Evolutionary conservation across 768 basidiomycete species (phyloP).

Genomic region (Hygrocybe coccinea): DNA sequence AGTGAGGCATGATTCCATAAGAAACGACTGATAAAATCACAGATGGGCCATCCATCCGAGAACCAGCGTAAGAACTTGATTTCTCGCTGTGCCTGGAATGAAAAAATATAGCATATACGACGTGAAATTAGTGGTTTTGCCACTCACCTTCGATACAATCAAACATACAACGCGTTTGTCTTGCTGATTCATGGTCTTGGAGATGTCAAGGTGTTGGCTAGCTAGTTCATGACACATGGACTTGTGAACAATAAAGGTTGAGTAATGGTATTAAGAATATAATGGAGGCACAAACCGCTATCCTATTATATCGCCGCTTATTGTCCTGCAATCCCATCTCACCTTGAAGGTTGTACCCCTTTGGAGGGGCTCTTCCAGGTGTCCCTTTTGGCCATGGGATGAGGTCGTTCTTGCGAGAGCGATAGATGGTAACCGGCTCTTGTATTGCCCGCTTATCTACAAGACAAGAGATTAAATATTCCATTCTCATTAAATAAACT

Average conservation of each 20-base stretch:
- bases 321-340: neutral
- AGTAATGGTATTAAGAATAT: neutral
- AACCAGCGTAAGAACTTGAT: neutral
- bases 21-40: neutral
- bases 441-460: too few relatives aligned
- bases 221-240: neutral
- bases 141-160: neutral
- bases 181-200: neutral
- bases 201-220: neutral
- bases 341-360: slow-evolving; percentile 1
- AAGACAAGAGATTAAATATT: neutral
- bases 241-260: neutral
- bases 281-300: neutral
- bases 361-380: neutral
- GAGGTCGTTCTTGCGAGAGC: neutral
- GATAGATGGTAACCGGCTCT: too few relatives aligned
- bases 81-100: neutral
- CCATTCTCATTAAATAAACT: neutral
- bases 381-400: neutral
- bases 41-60: neutral
- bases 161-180: neutral
- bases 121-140: neutral
- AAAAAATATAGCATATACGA: neutral
- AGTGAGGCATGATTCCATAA: neutral
- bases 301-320: neutral